Base-by-base conservation (phyloP, 2,329 filamentous ascomycete genomes). In the Cryphonectria nitschkei region DNA sequence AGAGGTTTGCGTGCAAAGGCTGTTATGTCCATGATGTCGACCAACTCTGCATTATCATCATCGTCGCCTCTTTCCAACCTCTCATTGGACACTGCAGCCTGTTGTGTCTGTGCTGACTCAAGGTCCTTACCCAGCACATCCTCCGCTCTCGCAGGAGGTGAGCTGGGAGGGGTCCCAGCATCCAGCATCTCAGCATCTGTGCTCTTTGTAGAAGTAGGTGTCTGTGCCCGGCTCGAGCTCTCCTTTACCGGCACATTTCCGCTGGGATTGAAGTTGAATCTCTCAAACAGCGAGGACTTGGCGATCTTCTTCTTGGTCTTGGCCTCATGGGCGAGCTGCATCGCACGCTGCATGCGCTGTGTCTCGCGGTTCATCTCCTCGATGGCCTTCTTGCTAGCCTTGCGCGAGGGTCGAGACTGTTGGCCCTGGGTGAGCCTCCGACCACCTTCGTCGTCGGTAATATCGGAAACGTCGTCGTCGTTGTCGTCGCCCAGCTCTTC, bases 331-430 rank as follows among this genome's bases (percentile, higher is more conserved):
- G 93, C 89, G 65, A 99, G 87, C 80, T 98, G 95, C 88, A 97
- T 93, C 78, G 92, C 97, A 74, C 96, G 88, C 75, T 89, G 91
- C 82, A 99, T 89, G 41, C 96, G 90, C 82, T 99, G 96, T 0
- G 95, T 98, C 81, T 99, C 96, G 70, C 94, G 89, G 76, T 92
- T 92, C 92, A 99, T 98, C 75, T 98, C 95, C 78, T 98, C 93
- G 58, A 98, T 80, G 0, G 96, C 96, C 81, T 94, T 98, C 83
- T 95, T 98, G 83, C 95, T 95, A 0, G 96, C 95, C 79, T 96
- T 97, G 16, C 96, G 89, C 13, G 88, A 87, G 6, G 94, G 91
- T 4, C 91, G 89, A 37, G 87, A 82, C 77, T 95, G 83, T 43
- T 86, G 85, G 54, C 87, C 84, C 77, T 95, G 92, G 0, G 92